Conservation (phyloP, 331 rosid species). For the Rhamnella rubrinervis region DNA sequence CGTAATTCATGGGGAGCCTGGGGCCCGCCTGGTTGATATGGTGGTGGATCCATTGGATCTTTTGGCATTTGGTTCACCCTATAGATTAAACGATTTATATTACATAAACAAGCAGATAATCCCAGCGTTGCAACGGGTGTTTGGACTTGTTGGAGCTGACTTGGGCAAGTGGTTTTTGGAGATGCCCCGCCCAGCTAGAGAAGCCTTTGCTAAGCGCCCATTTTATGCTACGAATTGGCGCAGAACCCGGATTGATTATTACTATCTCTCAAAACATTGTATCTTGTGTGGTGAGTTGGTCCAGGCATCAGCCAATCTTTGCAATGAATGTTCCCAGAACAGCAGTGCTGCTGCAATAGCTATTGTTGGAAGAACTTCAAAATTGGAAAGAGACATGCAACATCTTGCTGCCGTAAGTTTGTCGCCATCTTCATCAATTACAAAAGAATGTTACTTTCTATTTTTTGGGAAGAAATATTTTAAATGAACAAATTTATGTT, state of each 20-base stretch:
- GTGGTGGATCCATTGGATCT: conserved; percentile 92
- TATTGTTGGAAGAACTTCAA: conserved; percentile 65
- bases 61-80: conserved; percentile 66
- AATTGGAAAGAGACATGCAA: conserved; percentile 83
- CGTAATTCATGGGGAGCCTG: conserved; percentile 89
- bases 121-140: conserved; percentile 83
- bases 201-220: conserved; percentile 54
- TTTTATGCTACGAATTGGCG: conserved; percentile 43
- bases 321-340: conserved; percentile 59
- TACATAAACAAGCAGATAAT: conserved; percentile 90
- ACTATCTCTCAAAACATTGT: conserved; percentile 85
- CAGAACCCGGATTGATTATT: conserved; percentile 80
- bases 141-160: conserved; percentile 85
- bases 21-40: conserved; percentile 89
- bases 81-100: conserved; percentile 75
- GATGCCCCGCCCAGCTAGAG: conserved; percentile 80
- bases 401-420: conserved; percentile 79
- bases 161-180: conserved; percentile 77
- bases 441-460: neutral
- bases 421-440: conserved; percentile 9
- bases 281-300: conserved; percentile 78
- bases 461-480: neutral
- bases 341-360: conserved; percentile 62
- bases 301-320: conserved; percentile 62
- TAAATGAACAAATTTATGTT: no score